Percentiles rank a stretch among this genome's conserved stretches.
Evolutionary conservation across 768 basidiomycete species (phyloP).

Genomic region (Cystofilobasidium macerans): DNA sequence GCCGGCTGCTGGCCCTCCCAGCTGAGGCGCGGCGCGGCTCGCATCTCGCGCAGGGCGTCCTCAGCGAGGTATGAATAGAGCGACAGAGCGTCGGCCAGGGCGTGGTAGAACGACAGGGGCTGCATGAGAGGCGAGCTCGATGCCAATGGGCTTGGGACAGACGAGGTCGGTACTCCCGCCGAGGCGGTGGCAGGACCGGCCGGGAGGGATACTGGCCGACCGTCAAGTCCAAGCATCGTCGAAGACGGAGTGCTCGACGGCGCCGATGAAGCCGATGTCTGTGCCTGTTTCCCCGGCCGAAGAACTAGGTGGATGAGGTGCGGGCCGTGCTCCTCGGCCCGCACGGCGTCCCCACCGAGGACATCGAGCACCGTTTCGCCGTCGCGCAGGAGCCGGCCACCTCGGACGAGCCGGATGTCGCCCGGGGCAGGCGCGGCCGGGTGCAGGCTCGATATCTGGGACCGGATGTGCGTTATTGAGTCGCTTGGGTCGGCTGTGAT

Average conservation of each 20-base stretch:
- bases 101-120: background rate
- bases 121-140: background rate
- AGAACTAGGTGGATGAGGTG: constrained; percentile 22
- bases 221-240: background rate
- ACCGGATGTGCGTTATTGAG: background rate
- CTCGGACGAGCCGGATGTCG: constrained; percentile 11
- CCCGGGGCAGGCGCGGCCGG: constrained; percentile 3
- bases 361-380: constrained; percentile 15
- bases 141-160: too few relatives aligned
- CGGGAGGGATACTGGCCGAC: background rate
- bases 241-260: background rate
- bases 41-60: constrained; percentile 9
- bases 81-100: constrained; percentile 11
- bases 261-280: background rate
- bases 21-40: background rate
- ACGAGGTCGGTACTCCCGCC: too few relatives aligned
- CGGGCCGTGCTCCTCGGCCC: background rate
- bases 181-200: background rate
- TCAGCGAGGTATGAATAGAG: constrained; percentile 13
- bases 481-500: constrained; percentile 10
- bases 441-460: background rate
- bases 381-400: constrained; percentile 7
- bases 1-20: constrained; percentile 9
- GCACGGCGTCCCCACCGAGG: background rate
- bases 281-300: background rate